Base-by-base conservation (phyloP, 352 stramenopile species). In the Globisporangium carolinianum region DNA sequence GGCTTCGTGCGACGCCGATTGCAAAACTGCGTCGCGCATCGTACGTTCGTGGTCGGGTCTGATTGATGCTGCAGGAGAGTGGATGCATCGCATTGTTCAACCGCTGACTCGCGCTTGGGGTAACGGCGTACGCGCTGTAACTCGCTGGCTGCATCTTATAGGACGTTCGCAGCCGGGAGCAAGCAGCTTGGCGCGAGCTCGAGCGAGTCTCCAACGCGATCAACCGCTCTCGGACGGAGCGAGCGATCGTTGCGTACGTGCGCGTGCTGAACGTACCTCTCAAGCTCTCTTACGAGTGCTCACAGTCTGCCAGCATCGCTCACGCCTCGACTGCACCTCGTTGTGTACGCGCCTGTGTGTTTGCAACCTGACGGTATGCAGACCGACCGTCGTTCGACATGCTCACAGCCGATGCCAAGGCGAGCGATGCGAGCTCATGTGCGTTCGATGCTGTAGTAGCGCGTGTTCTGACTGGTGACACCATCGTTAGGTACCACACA, bases 1-100 rank as follows among this genome's bases (percentile, higher is more conserved):
- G 12, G 1, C n/a, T 11, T 49, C 45, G 15, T 17, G 17, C 49
- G 9, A 39, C 10, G n/a, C 12, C n/a, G 45, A 39, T 52, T 12
- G 46, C n/a, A 7, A 54, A 55, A 5, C 53, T 65, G 5, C 46
- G 47, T 12, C 53, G 57, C 47, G 53, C 59, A 12, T 65, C 59
- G 59, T 65, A 49, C 18, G 59, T 24, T 7, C 5, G 0, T n/a
- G 7, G 24, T 32, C 24, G 24, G 2, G 24, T 32, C 24, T 32
- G 24, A 3, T 32, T 3, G 24, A 32, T 32, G 1, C 24, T 32
- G 3, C 24, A 32, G 24, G 24, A 32, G 24, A 3, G 24, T 32
- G 24, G 24, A 32, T 32, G 24, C 24, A 3, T 1, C 9, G 11
- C 8, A 2, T 12, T 36, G n/a, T 11, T 3, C 24, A 32, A 32